phyloP scores from a whole-genome alignment of 1,284 basidiomycete species.

The Afroboletus lepidellus region DNA sequence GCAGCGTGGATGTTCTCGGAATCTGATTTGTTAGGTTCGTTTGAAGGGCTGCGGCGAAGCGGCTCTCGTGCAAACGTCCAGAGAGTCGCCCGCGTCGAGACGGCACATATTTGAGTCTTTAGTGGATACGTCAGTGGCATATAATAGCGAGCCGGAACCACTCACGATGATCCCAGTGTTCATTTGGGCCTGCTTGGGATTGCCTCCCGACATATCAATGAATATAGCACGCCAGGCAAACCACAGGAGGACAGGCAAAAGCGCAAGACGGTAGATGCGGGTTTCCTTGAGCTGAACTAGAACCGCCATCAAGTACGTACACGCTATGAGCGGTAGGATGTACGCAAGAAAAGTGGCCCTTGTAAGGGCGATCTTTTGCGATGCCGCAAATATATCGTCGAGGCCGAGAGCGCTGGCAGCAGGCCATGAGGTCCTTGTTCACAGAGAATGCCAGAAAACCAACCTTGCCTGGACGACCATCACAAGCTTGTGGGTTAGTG shows the following conservation, averaged over 20 bases:
- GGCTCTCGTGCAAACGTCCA: slow-evolving; percentile 23
- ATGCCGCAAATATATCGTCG: slow-evolving; percentile 1
- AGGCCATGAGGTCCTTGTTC: not conserved
- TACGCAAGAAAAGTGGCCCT: slow-evolving; percentile 9
- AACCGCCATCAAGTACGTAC: slow-evolving; percentile 29
- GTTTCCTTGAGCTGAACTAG: slow-evolving; percentile 31
- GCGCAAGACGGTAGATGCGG: slow-evolving; percentile 20
- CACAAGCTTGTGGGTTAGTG: not conserved
- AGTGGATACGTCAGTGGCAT: not conserved
- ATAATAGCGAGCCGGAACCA: not conserved
- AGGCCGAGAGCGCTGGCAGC: not conserved
- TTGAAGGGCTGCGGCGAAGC: slow-evolving; percentile 9
- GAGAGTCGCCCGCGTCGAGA: slow-evolving; percentile 11
- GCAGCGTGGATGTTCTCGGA: slow-evolving; percentile 7
- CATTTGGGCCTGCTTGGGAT: slow-evolving; percentile 8
- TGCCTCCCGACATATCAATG: slow-evolving; percentile 27
- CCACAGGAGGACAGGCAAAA: slow-evolving; percentile 25
- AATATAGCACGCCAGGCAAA: slow-evolving; percentile 21
- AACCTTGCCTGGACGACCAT: slow-evolving; percentile 4
- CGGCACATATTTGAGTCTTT: slow-evolving; percentile 21
- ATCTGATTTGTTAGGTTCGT: not conserved
- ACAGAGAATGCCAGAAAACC: not conserved
- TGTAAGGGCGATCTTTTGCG: slow-evolving; percentile 12
- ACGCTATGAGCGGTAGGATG: slow-evolving; percentile 17
- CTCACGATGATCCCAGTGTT: not conserved